phyloP scores from a whole-genome alignment of 148 eudicot genomes.

The Diospyros lotus region DNA sequence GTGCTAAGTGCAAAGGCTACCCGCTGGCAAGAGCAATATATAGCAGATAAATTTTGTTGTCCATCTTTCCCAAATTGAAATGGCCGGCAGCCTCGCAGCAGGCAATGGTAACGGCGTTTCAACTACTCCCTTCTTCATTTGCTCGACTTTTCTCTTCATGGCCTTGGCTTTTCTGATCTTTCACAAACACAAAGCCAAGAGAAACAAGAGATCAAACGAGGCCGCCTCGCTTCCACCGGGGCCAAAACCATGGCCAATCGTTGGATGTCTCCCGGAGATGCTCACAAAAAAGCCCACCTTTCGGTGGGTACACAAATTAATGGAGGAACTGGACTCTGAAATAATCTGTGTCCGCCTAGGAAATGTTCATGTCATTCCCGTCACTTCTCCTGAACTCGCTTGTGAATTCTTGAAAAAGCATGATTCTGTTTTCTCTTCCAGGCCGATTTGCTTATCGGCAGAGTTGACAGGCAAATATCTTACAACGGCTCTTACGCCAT shows the following conservation, averaged over 20 bases:
- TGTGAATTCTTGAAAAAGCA: slow-evolving; percentile 16
- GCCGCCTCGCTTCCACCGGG: background rate
- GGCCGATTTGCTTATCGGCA: slow-evolving; percentile 13
- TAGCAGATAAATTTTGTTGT: too few relatives aligned
- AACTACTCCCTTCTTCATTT: too few relatives aligned
- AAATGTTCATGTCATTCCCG: slow-evolving; percentile 11
- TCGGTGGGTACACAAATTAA: slow-evolving; percentile 10
- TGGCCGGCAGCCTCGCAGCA: too few relatives aligned
- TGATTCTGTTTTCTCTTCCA: slow-evolving; percentile 15
- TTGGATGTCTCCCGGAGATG: background rate
- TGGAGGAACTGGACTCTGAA: slow-evolving; percentile 5
- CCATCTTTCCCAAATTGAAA: too few relatives aligned
- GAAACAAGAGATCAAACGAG: too few relatives aligned
- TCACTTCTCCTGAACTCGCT: slow-evolving; percentile 8
- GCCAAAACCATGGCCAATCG: slow-evolving; percentile 15
- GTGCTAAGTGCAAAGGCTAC: too few relatives aligned
- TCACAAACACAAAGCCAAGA: too few relatives aligned
- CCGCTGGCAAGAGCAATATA: too few relatives aligned
- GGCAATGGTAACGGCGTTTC: too few relatives aligned
- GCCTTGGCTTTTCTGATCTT: too few relatives aligned
- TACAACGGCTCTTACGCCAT: background rate
- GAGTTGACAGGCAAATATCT: background rate
- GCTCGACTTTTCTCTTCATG: too few relatives aligned
- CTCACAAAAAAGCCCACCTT: background rate
- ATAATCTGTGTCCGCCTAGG: slow-evolving; percentile 10